phyloP scores from a whole-genome alignment of 1,284 basidiomycete species.

The Ceratobasidium sp. region DNA sequence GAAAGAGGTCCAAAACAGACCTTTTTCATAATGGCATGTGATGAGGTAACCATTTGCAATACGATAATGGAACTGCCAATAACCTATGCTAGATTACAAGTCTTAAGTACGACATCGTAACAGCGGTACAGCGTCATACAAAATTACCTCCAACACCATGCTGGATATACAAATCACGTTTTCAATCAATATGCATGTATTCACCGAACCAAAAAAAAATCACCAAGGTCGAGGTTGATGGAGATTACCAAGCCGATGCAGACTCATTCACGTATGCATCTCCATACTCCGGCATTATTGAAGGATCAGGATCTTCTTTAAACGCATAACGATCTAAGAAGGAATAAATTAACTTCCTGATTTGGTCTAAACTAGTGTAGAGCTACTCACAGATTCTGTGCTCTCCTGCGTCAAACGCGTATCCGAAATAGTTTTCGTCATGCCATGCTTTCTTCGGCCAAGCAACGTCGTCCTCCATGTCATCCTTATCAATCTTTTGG shows the following conservation, averaged over 20 bases:
- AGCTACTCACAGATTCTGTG: slow-evolving; percentile 41
- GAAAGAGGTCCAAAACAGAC: no score
- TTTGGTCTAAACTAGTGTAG: not conserved
- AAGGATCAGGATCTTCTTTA: slow-evolving; percentile 36
- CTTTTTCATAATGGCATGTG: no score
- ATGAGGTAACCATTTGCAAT: no score
- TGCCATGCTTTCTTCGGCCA: slow-evolving; percentile 44
- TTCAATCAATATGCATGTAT: not conserved
- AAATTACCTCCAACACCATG: not conserved
- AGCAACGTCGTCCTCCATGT: slow-evolving; percentile 20
- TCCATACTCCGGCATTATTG: slow-evolving; percentile 28
- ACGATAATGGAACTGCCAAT: no score
- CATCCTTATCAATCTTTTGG: not conserved
- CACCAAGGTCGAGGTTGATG: not conserved
- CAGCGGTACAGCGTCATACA: not conserved
- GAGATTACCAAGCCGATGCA: not conserved
- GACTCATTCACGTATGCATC: not conserved
- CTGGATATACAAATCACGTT: not conserved
- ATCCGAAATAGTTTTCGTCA: slow-evolving; percentile 39
- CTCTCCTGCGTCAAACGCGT: slow-evolving; percentile 35
- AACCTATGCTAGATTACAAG: no score
- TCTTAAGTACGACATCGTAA: not conserved
- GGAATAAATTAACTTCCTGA: not conserved
- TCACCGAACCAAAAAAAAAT: no score
- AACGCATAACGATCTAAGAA: slow-evolving; percentile 39